These are phyloP conservation scores for Aspergillus sp. DNA, from an alignment of 2,329 filamentous ascomycete species.

Conservation along the genomic window DNA sequence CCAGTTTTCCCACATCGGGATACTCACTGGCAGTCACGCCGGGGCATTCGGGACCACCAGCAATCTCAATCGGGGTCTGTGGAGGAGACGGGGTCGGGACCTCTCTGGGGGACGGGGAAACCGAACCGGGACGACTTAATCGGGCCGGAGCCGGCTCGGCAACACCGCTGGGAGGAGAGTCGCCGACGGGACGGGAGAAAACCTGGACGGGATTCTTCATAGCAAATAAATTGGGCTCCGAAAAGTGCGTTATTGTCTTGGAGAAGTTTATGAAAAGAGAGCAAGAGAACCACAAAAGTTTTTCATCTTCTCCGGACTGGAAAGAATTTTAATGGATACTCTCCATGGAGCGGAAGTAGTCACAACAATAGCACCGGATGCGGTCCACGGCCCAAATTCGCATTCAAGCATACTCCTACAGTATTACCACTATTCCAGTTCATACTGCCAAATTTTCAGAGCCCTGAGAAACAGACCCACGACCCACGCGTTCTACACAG, in stretches of 20 bases:
- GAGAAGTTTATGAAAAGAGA: not conserved
- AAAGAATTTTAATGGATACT: not conserved
- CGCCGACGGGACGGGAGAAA: not conserved
- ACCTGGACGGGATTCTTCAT: not conserved
- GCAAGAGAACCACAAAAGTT: not conserved
- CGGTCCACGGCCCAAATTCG: too few species aligned
- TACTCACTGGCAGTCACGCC: not conserved
- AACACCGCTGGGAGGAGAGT: not conserved
- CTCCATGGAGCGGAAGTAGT: too few species aligned
- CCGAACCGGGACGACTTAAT: not conserved
- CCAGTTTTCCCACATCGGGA: conserved; percentile 28
- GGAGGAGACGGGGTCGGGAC: not conserved
- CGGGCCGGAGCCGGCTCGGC: not conserved
- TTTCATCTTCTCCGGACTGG: not conserved
- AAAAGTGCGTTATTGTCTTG: not conserved
- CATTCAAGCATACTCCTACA: too few species aligned
- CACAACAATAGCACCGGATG: too few species aligned
- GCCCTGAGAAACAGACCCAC: not conserved
- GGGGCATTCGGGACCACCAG: not conserved
- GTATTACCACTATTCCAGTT: too few species aligned
- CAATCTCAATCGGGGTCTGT: not conserved
- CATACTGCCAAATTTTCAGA: too few species aligned
- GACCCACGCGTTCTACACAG: not conserved
- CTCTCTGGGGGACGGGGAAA: not conserved
- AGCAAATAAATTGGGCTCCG: not conserved